A percentile compares a stretch with the other conserved stretches of the same genome.
Evolutionary conservation across 257 asterid species (phyloP).

Genomic region (Primulina tabacum): DNA sequence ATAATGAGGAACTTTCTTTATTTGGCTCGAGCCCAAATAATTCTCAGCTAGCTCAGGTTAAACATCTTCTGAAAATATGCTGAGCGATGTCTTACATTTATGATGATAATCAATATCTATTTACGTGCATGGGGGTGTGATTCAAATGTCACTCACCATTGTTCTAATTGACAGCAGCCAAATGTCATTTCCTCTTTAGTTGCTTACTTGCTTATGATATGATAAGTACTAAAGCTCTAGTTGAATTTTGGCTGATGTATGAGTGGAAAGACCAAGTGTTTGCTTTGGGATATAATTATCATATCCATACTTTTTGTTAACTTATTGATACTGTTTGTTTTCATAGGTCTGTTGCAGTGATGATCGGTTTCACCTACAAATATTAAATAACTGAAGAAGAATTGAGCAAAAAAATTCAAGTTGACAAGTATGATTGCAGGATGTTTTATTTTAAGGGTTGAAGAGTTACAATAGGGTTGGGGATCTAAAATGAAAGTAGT

Average conservation of each 20-base stretch:
- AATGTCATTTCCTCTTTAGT: conserved; percentile 6
- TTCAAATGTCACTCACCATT: neutral
- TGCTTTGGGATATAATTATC: conserved; percentile 13
- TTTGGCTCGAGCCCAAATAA: conserved; percentile 70
- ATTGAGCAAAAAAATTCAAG: neutral
- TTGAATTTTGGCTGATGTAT: neutral
- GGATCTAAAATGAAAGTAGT: no score
- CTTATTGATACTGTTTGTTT: conserved; percentile 7
- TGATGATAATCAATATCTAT: neutral
- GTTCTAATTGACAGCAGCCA: conserved; percentile 5
- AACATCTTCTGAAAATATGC: conserved; percentile 22
- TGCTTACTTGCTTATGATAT: conserved; percentile 2
- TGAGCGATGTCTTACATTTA: conserved; percentile 18
- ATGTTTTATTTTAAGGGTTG: no score
- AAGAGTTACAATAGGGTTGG: no score
- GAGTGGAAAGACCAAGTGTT: neutral
- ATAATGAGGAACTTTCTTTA: conserved; percentile 84
- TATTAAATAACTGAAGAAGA: no score
- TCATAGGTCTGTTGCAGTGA: no score
- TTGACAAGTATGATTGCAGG: neutral
- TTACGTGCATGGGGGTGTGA: neutral
- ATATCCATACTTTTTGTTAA: neutral
- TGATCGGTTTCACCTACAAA: no score
- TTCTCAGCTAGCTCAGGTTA: conserved; percentile 81
- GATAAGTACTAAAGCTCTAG: neutral